phyloP scores from a whole-genome alignment of 495 filamentous ascomycete species.

The Penicillium antarcticum region DNA sequence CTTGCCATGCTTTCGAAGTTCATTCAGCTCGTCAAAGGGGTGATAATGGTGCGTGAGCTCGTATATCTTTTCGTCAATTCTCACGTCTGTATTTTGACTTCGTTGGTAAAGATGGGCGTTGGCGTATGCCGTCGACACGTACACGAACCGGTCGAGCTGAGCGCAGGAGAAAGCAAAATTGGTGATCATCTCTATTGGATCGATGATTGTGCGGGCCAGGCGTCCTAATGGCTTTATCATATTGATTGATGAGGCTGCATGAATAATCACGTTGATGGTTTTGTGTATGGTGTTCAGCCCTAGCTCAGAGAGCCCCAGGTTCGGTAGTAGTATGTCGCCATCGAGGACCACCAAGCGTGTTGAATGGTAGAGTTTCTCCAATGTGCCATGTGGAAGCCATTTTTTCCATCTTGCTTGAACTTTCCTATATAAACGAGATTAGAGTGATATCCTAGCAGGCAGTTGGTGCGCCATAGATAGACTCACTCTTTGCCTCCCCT shows the following conservation, averaged over 20 bases:
- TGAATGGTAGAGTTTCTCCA: not conserved
- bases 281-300: not conserved
- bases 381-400: not conserved
- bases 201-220: slow-evolving; percentile 6
- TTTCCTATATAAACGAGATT: not conserved
- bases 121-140: slow-evolving; percentile 13
- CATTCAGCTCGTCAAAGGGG: not conserved
- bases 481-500: slow-evolving; percentile 12
- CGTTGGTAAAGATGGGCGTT: slow-evolving; percentile 4
- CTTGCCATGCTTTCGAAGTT: not conserved
- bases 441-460: not conserved
- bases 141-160: slow-evolving; percentile 13
- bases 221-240: slow-evolving; percentile 1
- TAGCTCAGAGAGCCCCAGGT: not conserved
- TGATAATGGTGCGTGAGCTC: not conserved
- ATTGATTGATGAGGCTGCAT: slow-evolving; percentile 23
- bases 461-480: not conserved
- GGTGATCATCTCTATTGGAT: not conserved
- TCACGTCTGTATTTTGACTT: not conserved
- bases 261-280: slow-evolving; percentile 16
- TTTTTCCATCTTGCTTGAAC: slow-evolving; percentile 4
- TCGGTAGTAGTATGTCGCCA: not conserved
- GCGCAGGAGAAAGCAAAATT: not conserved
- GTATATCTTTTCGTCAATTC: slow-evolving; percentile 10
- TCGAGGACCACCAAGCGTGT: not conserved